Evolutionary conservation across 2,329 filamentous ascomycete genomes (phyloP).

Genomic region (Thelonectria olida): DNA sequence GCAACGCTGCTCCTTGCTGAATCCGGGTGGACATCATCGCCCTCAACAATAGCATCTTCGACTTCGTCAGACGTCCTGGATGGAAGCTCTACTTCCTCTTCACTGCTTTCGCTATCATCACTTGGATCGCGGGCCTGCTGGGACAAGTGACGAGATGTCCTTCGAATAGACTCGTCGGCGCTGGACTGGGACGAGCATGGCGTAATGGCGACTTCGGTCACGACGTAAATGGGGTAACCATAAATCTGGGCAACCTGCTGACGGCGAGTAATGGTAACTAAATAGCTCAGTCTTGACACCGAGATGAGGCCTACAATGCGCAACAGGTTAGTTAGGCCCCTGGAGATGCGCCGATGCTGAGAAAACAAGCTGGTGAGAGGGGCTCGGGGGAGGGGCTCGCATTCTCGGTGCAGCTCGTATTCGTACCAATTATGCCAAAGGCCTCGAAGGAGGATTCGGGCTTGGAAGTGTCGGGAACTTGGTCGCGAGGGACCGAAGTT

Average conservation of each 20-base stretch:
- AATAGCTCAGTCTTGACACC: conserved; percentile 81
- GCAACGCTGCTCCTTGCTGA: conserved; percentile 72
- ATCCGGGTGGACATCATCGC: conserved; percentile 44
- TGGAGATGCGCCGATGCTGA: no score
- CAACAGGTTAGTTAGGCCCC: neutral
- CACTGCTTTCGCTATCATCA: conserved; percentile 57
- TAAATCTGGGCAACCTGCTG: conserved; percentile 89
- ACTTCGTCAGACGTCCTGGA: conserved; percentile 53
- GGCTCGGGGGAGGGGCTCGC: conserved; percentile 10
- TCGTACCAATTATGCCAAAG: conserved; percentile 66
- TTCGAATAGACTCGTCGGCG: conserved; percentile 75
- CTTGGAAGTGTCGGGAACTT: conserved; percentile 53
- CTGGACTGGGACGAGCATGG: conserved; percentile 81
- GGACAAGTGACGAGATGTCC: conserved; percentile 60
- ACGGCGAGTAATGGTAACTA: conserved; percentile 86
- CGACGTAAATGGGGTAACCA: conserved; percentile 83
- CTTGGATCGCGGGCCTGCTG: conserved; percentile 50
- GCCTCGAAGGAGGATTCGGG: conserved; percentile 64
- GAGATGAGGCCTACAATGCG: conserved; percentile 76
- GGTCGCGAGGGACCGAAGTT: conserved; percentile 55
- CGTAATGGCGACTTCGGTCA: conserved; percentile 91
- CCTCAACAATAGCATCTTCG: conserved; percentile 50
- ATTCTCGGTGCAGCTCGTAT: neutral
- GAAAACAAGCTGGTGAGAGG: neutral
- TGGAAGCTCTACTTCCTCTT: conserved; percentile 53